phyloP scores from a whole-genome alignment of 2,329 filamentous ascomycete genomes.

The Clonostachys solani region DNA sequence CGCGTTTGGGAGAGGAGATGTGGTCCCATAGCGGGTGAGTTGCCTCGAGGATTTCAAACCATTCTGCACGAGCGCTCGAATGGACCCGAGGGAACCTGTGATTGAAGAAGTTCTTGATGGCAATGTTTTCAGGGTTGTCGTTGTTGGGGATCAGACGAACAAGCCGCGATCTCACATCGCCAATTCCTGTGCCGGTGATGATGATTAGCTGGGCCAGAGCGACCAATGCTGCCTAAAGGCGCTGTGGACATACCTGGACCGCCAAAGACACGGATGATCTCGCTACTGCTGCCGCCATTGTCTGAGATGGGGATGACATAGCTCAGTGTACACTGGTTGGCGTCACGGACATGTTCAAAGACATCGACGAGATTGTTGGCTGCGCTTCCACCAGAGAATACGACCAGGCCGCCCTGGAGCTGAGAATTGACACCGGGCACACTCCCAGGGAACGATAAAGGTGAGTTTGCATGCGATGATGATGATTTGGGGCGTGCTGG shows the following conservation, averaged over 20 bases:
- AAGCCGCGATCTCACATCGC: slow-evolving; percentile 54
- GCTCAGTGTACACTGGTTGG: slow-evolving; percentile 63
- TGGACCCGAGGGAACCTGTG: slow-evolving; percentile 63
- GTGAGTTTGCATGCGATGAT: too few species aligned
- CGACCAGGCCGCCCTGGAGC: slow-evolving; percentile 52
- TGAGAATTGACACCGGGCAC: too few species aligned
- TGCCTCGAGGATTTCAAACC: slow-evolving; percentile 85
- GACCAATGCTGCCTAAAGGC: background rate
- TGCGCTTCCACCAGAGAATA: slow-evolving; percentile 91
- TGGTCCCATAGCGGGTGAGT: slow-evolving; percentile 71
- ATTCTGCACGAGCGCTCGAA: slow-evolving; percentile 69
- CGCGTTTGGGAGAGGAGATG: slow-evolving; percentile 67
- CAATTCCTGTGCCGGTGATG: slow-evolving; percentile 46
- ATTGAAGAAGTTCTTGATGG: slow-evolving; percentile 83
- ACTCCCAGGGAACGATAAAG: too few species aligned
- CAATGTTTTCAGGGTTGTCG: slow-evolving; percentile 59
- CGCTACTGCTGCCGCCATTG: slow-evolving; percentile 91
- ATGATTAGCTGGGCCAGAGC: slow-evolving; percentile 4
- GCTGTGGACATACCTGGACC: slow-evolving; percentile 61
- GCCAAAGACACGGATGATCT: slow-evolving; percentile 90
- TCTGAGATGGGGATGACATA: slow-evolving; percentile 95
- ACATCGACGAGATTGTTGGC: slow-evolving; percentile 92
- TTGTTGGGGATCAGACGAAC: slow-evolving; percentile 80
- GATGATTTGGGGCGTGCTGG: too few species aligned
- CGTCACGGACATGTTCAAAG: slow-evolving; percentile 64